Conservation (phyloP, 345 rosid species). For the Eucalyptus guilfoylei region DNA sequence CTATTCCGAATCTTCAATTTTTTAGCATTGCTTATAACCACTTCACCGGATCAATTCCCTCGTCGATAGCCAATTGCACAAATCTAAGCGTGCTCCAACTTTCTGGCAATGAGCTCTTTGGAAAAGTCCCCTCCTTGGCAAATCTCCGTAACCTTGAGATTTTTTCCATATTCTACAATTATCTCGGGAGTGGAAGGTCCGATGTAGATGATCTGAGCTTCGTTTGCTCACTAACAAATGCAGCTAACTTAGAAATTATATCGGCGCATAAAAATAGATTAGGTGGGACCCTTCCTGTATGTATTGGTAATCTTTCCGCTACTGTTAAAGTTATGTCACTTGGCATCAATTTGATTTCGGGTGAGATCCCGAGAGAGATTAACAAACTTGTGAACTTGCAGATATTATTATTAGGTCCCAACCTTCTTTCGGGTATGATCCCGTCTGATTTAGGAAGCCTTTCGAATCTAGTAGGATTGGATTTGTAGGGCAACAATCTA, state of each 20-base stretch:
- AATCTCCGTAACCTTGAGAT: not conserved
- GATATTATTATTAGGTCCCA: rapidly evolving
- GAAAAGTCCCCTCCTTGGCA: slow-evolving; percentile 1
- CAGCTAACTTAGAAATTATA: not conserved
- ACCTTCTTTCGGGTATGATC: not conserved
- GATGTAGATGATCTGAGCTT: slow-evolving; percentile 1
- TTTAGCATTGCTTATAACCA: not conserved
- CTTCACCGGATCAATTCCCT: not conserved
- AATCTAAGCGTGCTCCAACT: not conserved
- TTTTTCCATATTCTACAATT: not conserved
- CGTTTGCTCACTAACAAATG: slow-evolving; percentile 1
- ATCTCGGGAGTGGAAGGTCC: not conserved
- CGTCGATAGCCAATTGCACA: not conserved
- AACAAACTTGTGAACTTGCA: slow-evolving; percentile 1
- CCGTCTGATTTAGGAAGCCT: not conserved
- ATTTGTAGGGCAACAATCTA: not conserved
- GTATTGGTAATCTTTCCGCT: not conserved
- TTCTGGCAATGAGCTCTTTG: not conserved
- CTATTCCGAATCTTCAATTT: not conserved
- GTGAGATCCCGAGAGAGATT: slow-evolving; percentile 2
- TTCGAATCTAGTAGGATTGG: no score
- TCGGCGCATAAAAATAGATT: not conserved
- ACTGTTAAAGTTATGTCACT: not conserved
- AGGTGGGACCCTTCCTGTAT: not conserved
- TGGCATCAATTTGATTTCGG: not conserved